A percentile compares a stretch with the other conserved stretches of the same genome.
These are phyloP conservation scores for Nematocida sp. DNA, from an alignment of 371 early-diverging fungal species.

Conservation along the genomic window DNA sequence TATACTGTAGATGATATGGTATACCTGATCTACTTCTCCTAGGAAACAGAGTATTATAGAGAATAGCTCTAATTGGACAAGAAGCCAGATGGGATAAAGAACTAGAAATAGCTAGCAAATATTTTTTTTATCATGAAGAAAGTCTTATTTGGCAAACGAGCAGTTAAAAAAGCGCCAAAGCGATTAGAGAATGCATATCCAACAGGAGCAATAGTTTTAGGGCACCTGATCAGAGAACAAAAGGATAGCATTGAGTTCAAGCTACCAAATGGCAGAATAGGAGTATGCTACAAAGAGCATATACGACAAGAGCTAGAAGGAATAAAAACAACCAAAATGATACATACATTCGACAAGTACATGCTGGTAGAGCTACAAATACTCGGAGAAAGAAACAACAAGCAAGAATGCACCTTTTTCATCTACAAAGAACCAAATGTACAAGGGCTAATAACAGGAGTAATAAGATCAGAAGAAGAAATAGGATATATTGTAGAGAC, in stretches of 20 bases:
- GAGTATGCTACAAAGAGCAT: constrained; percentile 15
- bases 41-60: neutral
- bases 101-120: neutral
- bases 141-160: constrained; percentile 45
- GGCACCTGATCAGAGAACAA: constrained; percentile 17
- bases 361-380: constrained; percentile 26
- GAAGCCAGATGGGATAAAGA: neutral
- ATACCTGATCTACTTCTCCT: neutral
- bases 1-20: no score
- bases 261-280: constrained; percentile 37
- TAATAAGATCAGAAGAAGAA: constrained; percentile 33
- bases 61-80: neutral
- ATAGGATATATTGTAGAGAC: constrained; percentile 39
- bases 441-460: constrained; percentile 19
- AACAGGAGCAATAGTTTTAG: constrained; percentile 9
- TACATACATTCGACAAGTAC: constrained; percentile 3
- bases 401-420: constrained; percentile 39
- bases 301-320: constrained; percentile 3
- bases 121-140: constrained; percentile 38
- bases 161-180: constrained; percentile 29
- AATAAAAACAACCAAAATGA: neutral
- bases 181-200: neutral
- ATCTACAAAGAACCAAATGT: neutral
- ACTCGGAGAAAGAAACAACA: constrained; percentile 7
- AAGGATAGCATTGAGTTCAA: constrained; percentile 4